Percentiles rank a stretch among this genome's conserved stretches.
Evolutionary conservation across 23 red algal genomes (phyloP).

Genomic region (Agarophyton chilense): DNA sequence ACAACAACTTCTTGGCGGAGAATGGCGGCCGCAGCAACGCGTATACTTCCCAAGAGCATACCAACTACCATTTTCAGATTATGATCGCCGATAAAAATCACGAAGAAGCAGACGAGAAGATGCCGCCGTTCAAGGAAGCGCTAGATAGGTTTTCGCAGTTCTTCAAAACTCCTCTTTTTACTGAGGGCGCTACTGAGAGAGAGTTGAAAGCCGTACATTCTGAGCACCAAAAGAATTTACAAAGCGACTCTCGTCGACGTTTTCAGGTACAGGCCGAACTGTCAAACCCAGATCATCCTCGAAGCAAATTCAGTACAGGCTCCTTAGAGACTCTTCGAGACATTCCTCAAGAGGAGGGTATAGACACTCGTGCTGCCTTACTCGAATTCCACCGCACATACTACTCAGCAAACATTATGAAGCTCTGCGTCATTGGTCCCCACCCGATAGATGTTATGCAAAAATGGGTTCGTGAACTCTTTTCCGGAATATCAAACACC

Average conservation of each 20-base stretch:
- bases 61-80: slow-evolving; percentile 82
- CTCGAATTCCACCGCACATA: slow-evolving; percentile 76
- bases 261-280: slow-evolving; percentile 68
- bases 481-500: slow-evolving; percentile 76
- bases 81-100: slow-evolving; percentile 49
- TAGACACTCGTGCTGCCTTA: slow-evolving; percentile 71
- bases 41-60: slow-evolving; percentile 89
- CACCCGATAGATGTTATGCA: slow-evolving; percentile 69
- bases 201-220: slow-evolving; percentile 95
- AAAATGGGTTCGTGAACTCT: slow-evolving; percentile 67
- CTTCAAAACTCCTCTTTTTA: slow-evolving; percentile 91
- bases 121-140: slow-evolving; percentile 73
- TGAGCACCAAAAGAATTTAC: slow-evolving; percentile 94
- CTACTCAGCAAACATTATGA: slow-evolving; percentile 94
- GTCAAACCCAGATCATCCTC: slow-evolving; percentile 77
- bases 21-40: slow-evolving; percentile 93
- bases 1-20: slow-evolving; percentile 84
- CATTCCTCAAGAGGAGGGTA: slow-evolving; percentile 25
- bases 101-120: slow-evolving; percentile 3
- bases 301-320: slow-evolving; percentile 89
- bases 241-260: slow-evolving; percentile 76
- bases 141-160: slow-evolving; percentile 98
- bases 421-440: slow-evolving; percentile 70
- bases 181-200: slow-evolving; percentile 77
- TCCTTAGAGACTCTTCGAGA: slow-evolving; percentile 77